phyloP scores from a whole-genome alignment of 495 filamentous ascomycete species.

The Jackrogersella minutella region DNA sequence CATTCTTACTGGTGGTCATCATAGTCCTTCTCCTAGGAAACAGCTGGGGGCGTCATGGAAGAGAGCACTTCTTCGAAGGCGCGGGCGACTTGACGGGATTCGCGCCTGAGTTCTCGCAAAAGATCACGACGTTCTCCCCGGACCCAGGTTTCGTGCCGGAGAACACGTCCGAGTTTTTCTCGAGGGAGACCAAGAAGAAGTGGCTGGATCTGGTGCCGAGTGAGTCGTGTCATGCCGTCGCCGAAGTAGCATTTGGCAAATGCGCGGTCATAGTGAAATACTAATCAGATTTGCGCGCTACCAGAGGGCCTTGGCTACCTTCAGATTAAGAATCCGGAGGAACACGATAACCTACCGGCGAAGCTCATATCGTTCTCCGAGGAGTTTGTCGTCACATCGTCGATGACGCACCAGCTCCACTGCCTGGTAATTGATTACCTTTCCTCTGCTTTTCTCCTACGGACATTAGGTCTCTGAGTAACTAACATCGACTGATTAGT shows the following conservation, averaged over 20 bases:
- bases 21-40: conserved; percentile 45
- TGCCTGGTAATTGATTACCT: conserved; percentile 45
- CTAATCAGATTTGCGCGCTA: conserved; percentile 1
- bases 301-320: conserved; percentile 56
- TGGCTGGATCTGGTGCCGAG: conserved; percentile 56
- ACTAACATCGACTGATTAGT: conserved; percentile 5
- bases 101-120: conserved; percentile 51
- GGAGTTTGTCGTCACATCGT: conserved; percentile 55
- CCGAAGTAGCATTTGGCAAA: not conserved
- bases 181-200: conserved; percentile 44
- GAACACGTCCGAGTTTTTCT: conserved; percentile 56
- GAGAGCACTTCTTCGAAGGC: conserved; percentile 37
- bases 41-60: conserved; percentile 20
- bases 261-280: not conserved
- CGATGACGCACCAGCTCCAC: conserved; percentile 59
- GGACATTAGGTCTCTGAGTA: not conserved
- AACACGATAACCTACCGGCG: conserved; percentile 52
- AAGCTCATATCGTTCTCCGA: conserved; percentile 45
- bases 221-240: conserved; percentile 31
- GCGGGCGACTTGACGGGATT: conserved; percentile 52
- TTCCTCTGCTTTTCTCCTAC: not conserved
- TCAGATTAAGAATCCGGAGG: conserved; percentile 45
- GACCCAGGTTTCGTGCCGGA: conserved; percentile 52
- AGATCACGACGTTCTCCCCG: conserved; percentile 53
- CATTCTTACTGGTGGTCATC: conserved; percentile 46